These are phyloP conservation scores for Drechslerella dactyloides DNA, from an alignment of 2,329 filamentous ascomycete genomes.

Conservation along the genomic window DNA sequence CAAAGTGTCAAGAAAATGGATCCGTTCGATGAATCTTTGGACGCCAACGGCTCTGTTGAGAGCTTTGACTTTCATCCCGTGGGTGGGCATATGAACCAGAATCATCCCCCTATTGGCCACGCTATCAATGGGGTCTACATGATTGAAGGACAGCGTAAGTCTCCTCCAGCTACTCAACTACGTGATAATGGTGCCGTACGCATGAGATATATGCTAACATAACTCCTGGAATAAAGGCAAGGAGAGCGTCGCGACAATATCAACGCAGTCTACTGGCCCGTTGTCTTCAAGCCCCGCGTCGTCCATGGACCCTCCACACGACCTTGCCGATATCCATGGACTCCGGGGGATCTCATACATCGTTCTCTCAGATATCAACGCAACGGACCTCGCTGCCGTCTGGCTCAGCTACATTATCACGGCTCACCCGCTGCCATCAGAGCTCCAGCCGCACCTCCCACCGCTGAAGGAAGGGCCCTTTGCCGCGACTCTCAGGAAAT, in stretches of 20 bases:
- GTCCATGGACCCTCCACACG: slow-evolving; percentile 14
- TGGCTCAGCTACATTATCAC: slow-evolving; percentile 47
- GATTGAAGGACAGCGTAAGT: slow-evolving; percentile 16
- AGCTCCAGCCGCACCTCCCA: slow-evolving; percentile 34
- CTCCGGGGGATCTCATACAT: slow-evolving; percentile 48
- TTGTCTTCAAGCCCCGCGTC: slow-evolving; percentile 33
- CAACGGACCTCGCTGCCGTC: slow-evolving; percentile 41
- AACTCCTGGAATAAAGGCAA: slow-evolving; percentile 14
- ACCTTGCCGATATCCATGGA: slow-evolving; percentile 41
- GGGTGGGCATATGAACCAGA: slow-evolving; percentile 36
- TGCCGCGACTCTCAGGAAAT: slow-evolving; percentile 31
- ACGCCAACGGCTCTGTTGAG: slow-evolving; percentile 36
- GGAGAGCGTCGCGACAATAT: slow-evolving; percentile 13
- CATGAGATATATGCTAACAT: not conserved
- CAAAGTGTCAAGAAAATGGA: slow-evolving; percentile 5
- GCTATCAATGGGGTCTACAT: slow-evolving; percentile 9
- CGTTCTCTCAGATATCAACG: slow-evolving; percentile 26
- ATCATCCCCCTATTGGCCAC: not conserved
- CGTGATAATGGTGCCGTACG: not conserved
- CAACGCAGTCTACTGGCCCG: slow-evolving; percentile 4
- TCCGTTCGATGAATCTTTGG: slow-evolving; percentile 22
- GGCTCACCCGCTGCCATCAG: slow-evolving; percentile 40
- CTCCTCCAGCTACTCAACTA: not conserved
- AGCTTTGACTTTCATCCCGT: slow-evolving; percentile 35
- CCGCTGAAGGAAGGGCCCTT: slow-evolving; percentile 40